Evolutionary conservation across 805 yeast species (phyloP).

Genomic region (Schwanniomyces pseudopolymorphus): DNA sequence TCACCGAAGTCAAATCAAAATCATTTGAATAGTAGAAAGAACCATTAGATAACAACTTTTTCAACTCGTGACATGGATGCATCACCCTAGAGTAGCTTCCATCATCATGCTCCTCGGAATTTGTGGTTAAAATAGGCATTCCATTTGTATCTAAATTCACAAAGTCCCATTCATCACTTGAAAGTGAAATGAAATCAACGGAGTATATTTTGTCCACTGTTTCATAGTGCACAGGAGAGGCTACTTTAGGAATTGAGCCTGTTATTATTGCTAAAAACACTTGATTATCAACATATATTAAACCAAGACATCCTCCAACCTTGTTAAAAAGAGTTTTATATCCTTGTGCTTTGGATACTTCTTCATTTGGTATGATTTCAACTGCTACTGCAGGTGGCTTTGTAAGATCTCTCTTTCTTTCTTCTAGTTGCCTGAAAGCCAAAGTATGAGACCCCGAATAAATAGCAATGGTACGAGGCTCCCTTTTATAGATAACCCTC

Average conservation of each 20-base stretch:
- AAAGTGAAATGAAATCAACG: slow-evolving; percentile 85
- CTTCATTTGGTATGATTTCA: slow-evolving; percentile 41
- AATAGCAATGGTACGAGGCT: slow-evolving; percentile 30
- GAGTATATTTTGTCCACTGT: slow-evolving; percentile 74
- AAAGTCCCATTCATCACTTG: slow-evolving; percentile 76
- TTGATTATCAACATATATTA: slow-evolving; percentile 66
- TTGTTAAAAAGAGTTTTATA: slow-evolving; percentile 40
- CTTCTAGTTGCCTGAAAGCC: slow-evolving; percentile 20
- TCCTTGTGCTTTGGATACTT: slow-evolving; percentile 36
- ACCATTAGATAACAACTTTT: slow-evolving; percentile 78
- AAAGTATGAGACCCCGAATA: slow-evolving; percentile 30
- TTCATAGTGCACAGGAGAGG: slow-evolving; percentile 78
- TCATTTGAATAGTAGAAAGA: slow-evolving; percentile 90
- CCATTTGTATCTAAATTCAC: slow-evolving; percentile 69
- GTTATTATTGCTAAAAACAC: slow-evolving; percentile 79
- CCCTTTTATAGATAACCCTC: slow-evolving; percentile 31
- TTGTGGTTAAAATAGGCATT: slow-evolving; percentile 49
- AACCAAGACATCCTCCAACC: slow-evolving; percentile 72
- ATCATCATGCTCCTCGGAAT: slow-evolving; percentile 28
- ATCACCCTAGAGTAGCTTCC: slow-evolving; percentile 19
- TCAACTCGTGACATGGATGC: slow-evolving; percentile 83
- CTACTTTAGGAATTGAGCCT: slow-evolving; percentile 66
- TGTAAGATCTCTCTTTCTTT: slow-evolving; percentile 11
- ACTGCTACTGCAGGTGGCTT: slow-evolving; percentile 41
- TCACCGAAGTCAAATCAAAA: slow-evolving; percentile 85